phyloP scores from a whole-genome alignment of 805 yeast genomes.

The Lipomyces kockii region DNA sequence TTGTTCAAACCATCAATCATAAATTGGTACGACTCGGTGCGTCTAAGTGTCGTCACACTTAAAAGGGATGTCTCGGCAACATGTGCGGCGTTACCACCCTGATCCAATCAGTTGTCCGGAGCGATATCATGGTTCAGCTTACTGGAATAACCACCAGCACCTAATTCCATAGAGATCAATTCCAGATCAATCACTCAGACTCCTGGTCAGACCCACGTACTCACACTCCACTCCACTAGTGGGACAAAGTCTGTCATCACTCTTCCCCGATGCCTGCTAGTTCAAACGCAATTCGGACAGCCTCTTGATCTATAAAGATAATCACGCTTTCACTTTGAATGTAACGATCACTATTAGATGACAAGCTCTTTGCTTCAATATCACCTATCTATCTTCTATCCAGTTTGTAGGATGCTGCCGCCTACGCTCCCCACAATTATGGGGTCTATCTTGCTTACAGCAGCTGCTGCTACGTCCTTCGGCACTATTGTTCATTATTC shows the following conservation, averaged over 20 bases:
- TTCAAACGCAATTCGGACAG: neutral
- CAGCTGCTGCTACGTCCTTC: slow-evolving; percentile 14
- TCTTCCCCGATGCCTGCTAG: neutral
- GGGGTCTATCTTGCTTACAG: slow-evolving; percentile 10
- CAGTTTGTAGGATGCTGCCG: neutral
- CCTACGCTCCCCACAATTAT: neutral
- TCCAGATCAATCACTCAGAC: neutral
- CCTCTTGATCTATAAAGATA: neutral
- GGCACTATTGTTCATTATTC: slow-evolving; percentile 25
- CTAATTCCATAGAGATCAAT: neutral
- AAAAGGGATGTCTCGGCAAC: no score
- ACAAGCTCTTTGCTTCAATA: neutral
- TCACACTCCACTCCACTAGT: neutral
- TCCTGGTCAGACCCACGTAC: neutral
- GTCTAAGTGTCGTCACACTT: no score
- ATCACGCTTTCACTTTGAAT: neutral
- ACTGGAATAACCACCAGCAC: neutral
- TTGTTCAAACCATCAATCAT: no score
- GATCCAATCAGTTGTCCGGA: neutral
- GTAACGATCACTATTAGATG: neutral
- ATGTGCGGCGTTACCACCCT: no score
- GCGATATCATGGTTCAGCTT: neutral
- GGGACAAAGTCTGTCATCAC: neutral
- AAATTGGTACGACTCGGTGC: no score
- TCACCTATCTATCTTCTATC: neutral